These are phyloP conservation scores for Fusarium udum DNA, from an alignment of 2,329 filamentous ascomycete genomes.

Conservation along the genomic window DNA sequence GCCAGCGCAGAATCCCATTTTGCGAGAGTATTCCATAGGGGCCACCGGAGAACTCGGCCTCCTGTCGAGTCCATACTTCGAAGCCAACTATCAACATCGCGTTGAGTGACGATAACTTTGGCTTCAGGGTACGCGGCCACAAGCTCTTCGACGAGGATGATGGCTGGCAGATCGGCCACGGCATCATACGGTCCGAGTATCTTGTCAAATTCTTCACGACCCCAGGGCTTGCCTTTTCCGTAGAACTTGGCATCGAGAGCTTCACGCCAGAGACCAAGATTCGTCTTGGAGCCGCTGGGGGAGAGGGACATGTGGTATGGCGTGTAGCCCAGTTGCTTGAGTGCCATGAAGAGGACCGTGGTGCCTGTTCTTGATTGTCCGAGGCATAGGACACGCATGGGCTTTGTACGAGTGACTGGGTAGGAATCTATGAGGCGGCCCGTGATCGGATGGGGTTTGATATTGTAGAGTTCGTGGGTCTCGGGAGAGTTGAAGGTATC, in stretches of 20 bases:
- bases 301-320: slow-evolving; percentile 26
- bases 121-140: slow-evolving; percentile 30
- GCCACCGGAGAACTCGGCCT: slow-evolving; percentile 22
- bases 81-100: slow-evolving; percentile 25
- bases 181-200: slow-evolving; percentile 24
- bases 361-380: slow-evolving; percentile 25
- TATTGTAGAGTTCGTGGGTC: slow-evolving; percentile 5
- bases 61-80: slow-evolving; percentile 24
- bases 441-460: slow-evolving; percentile 25
- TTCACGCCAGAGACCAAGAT: slow-evolving; percentile 27
- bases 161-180: slow-evolving; percentile 17
- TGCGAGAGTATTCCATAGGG: slow-evolving; percentile 26
- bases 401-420: slow-evolving; percentile 12
- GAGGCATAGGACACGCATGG: slow-evolving; percentile 31
- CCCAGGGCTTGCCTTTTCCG: slow-evolving; percentile 21
- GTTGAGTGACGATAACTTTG: slow-evolving; percentile 17
- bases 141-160: slow-evolving; percentile 30
- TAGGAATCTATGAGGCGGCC: slow-evolving; percentile 31
- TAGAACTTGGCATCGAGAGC: slow-evolving; percentile 34
- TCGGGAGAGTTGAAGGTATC: neutral
- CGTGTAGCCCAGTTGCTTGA: slow-evolving; percentile 19
- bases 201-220: slow-evolving; percentile 28
- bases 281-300: slow-evolving; percentile 10
- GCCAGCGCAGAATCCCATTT: slow-evolving; percentile 5
- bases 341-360: slow-evolving; percentile 5